These are phyloP conservation scores for Spergularia bocconei DNA, from an alignment of 148 eudicot species.

Conservation along the genomic window DNA sequence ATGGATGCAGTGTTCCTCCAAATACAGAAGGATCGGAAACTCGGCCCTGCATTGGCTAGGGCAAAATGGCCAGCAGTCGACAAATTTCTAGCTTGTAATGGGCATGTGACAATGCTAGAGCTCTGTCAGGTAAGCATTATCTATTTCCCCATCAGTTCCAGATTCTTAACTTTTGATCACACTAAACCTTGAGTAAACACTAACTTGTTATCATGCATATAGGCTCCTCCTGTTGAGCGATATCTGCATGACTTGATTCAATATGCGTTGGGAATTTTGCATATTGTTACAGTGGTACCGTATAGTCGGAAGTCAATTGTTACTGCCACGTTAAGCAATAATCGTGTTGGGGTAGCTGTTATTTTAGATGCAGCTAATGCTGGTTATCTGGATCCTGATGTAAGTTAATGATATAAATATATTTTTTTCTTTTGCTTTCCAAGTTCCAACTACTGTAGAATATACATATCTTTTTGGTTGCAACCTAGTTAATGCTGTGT, in stretches of 20 bases:
- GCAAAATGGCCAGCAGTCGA: conserved; percentile 92
- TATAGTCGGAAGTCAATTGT: conserved; percentile 79
- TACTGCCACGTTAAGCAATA: conserved; percentile 79
- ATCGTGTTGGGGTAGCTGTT: conserved; percentile 94
- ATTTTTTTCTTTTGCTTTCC: background rate
- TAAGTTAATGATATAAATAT: conserved; percentile 29
- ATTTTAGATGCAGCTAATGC: conserved; percentile 92
- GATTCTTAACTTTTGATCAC: conserved; percentile 14
- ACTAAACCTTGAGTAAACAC: background rate
- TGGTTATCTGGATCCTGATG: conserved; percentile 91
- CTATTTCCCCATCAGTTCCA: background rate
- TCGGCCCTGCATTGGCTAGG: conserved; percentile 87
- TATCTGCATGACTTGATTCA: conserved; percentile 97
- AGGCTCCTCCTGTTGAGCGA: conserved; percentile 96
- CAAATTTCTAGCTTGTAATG: conserved; percentile 70
- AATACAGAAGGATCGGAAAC: conserved; percentile 92
- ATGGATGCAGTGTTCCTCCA: conserved; percentile 79
- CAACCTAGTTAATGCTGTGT: background rate
- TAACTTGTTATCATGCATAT: conserved; percentile 15
- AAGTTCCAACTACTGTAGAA: background rate
- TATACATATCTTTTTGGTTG: background rate
- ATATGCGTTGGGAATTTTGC: conserved; percentile 90
- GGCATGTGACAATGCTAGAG: conserved; percentile 94
- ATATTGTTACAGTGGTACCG: conserved; percentile 85
- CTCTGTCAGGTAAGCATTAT: conserved; percentile 80